Evolutionary conservation across 148 eudicot species (phyloP).

Genomic region (Polygonum aviculare): DNA sequence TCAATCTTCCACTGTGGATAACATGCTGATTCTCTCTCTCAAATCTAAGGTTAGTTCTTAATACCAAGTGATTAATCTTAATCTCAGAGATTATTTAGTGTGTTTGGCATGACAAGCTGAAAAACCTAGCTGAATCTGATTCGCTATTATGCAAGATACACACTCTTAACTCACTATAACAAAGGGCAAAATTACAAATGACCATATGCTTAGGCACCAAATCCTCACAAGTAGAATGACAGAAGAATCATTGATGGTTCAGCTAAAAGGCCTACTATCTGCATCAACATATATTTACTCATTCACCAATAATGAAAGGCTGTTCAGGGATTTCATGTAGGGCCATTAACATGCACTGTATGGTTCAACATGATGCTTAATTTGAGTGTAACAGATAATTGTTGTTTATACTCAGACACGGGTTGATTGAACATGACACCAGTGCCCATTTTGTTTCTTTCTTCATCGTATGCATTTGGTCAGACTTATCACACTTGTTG

Average conservation of each 20-base stretch:
- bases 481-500: background rate
- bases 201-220: no score
- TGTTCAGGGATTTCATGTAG: background rate
- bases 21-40: conserved; percentile 32
- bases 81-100: no score
- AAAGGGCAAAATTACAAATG: no score
- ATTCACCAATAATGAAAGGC: background rate
- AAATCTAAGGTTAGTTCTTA: conserved; percentile 41
- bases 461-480: background rate
- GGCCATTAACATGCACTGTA: background rate
- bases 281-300: background rate
- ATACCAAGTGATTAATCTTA: background rate
- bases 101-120: background rate
- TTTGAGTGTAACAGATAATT: background rate
- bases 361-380: background rate
- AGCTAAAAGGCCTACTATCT: no score
- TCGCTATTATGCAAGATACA: no score
- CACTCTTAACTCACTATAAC: no score
- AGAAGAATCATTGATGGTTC: no score
- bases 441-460: background rate
- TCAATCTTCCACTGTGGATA: conserved; percentile 39
- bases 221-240: no score
- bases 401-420: background rate
- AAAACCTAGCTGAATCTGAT: no score
- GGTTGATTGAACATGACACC: background rate